These are phyloP conservation scores for Aureobasidium zeae DNA, from an alignment of 2,329 filamentous ascomycete species.

Conservation along the genomic window DNA sequence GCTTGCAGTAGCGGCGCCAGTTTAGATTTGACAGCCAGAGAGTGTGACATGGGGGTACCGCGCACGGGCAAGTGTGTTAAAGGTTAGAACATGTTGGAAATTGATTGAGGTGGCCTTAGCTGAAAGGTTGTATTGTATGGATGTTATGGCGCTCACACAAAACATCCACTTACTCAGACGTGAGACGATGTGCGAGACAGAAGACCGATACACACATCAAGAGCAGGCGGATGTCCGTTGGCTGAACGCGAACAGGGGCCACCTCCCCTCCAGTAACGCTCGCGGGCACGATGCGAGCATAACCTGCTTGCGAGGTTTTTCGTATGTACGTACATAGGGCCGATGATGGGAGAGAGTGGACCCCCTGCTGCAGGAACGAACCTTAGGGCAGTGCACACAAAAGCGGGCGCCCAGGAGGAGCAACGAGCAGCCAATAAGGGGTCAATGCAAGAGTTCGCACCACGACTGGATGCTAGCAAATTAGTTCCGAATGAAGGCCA, in stretches of 20 bases:
- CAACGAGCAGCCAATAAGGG: conserved; percentile 2
- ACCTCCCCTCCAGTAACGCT: no score
- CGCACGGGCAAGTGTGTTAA: conserved; percentile 13
- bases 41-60: conserved; percentile 16
- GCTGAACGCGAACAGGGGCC: background rate
- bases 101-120: conserved; percentile 13
- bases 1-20: conserved; percentile 14
- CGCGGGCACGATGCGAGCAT: no score
- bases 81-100: conserved; percentile 13
- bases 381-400: conserved; percentile 14
- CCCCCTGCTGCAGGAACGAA: conserved; percentile 16
- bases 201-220: no score
- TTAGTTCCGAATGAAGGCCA: conserved; percentile 10
- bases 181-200: no score
- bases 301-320: conserved; percentile 8
- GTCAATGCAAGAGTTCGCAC: conserved; percentile 14
- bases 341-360: conserved; percentile 16
- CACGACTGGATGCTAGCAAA: conserved; percentile 6
- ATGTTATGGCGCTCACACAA: conserved; percentile 11
- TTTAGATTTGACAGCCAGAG: conserved; percentile 15
- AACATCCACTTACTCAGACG: no score
- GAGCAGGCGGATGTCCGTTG: no score
- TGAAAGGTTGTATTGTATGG: conserved; percentile 6
- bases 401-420: conserved; percentile 7
- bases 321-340: background rate